Conservation (phyloP, 2,329 filamentous ascomycete genomes). For the Botrytis cinerea region DNA sequence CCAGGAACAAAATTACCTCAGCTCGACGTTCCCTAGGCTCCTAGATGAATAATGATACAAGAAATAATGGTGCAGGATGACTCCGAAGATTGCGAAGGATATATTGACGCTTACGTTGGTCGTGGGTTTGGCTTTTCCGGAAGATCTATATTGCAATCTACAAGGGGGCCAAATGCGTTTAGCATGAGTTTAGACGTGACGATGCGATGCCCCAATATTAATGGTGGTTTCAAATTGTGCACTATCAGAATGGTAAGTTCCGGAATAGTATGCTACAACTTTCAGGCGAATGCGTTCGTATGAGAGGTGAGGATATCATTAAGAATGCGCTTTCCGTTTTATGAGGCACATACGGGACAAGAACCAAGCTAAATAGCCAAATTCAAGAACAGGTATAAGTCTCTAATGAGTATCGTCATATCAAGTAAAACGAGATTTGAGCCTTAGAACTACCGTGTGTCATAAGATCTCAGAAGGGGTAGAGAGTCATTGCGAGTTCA, state of each 20-base stretch:
- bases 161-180: not conserved
- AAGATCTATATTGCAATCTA: not conserved
- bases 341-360: not conserved
- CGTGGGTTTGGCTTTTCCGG: not conserved
- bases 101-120: not conserved
- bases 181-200: not conserved
- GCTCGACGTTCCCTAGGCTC: not conserved
- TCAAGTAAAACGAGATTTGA: not conserved
- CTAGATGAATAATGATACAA: not conserved
- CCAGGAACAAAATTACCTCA: not conserved
- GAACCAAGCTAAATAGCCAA: not conserved
- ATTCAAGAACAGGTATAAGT: not conserved
- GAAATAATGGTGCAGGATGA: not conserved
- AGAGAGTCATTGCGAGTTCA: too few species aligned
- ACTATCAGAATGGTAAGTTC: not conserved
- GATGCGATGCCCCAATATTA: not conserved
- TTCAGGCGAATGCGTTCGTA: not conserved
- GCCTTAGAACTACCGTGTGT: not conserved
- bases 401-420: not conserved
- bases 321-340: not conserved
- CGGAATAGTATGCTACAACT: not conserved
- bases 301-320: too few species aligned
- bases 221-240: not conserved
- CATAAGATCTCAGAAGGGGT: not conserved
- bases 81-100: not conserved